Evolutionary conservation across 2,329 filamentous ascomycete genomes (phyloP), one percentile per base, ranked within the genome.

Genomic region (Epichloe uncinata): DNA sequence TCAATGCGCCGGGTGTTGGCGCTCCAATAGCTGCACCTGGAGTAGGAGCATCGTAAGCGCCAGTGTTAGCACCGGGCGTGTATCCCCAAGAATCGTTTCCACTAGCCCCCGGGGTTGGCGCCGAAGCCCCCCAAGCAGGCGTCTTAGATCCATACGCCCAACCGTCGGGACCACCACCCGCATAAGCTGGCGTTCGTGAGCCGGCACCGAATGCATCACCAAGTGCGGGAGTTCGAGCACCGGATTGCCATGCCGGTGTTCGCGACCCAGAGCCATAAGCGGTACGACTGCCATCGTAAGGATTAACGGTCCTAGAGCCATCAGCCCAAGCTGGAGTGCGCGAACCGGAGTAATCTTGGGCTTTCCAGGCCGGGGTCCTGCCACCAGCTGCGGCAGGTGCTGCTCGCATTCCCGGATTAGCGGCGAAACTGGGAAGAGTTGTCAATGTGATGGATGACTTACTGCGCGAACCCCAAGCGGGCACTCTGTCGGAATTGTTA

Each of bases 211-310:
- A 86, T 18, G 74, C 73, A 59, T 84, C 78, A 13, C 74, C 71
- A 18, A 58, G 59, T 1, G 79, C 79, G 49, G 86, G 72, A 1
- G 85, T 91, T 63, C 85, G 84, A 49, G 83, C 80, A 48, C 85
- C 85, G 2, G 87, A 84, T 52, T 83, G 82, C 85, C 85, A 90
- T 5, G 84, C 84, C 7, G 85, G 85, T 1, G 84, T 89, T 48
- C 85, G 79, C 45, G 77, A 76, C 33, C 82, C 81, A 20, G 77
- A 75, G 16, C 88, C 88, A 58, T 95, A 94, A 2, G 87, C 80
- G 15, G 87, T 90, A 43, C 82, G 81, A 62, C 70, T 84, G 53
- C 84, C 84, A 57, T 85, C 83, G 58, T 87, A 86, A 1, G 83
- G 82, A 61, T 84, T 83, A 54, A 79, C 77, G 12, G 80, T 84